Conservation (phyloP, 768 basidiomycete genomes). For the Roridomyces roridus region DNA sequence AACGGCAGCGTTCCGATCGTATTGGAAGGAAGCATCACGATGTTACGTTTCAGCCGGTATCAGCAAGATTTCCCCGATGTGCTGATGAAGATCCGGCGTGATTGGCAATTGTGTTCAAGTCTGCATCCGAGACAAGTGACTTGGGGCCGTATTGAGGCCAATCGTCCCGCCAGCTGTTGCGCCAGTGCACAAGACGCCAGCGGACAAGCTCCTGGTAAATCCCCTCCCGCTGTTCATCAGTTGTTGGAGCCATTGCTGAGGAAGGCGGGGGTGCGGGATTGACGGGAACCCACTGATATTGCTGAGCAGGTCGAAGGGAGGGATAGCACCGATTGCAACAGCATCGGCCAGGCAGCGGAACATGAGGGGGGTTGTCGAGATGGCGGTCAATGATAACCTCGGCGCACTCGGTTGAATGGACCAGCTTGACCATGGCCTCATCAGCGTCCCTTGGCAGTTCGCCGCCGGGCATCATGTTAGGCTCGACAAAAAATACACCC, state of each 20-base stretch:
- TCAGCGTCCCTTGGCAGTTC: background rate
- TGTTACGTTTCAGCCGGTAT: too few species aligned
- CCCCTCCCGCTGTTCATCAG: background rate
- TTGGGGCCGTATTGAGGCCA: constrained; percentile 21
- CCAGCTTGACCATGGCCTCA: constrained; percentile 4
- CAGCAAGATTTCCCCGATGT: too few species aligned
- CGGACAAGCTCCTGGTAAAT: background rate
- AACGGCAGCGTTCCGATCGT: too few species aligned
- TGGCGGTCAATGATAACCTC: constrained; percentile 20
- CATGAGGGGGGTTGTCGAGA: constrained; percentile 22
- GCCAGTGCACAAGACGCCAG: constrained; percentile 9
- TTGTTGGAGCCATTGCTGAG: background rate
- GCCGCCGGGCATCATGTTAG: background rate
- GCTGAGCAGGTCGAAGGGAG: background rate
- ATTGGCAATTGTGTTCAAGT: constrained; percentile 4
- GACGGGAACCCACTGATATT: background rate
- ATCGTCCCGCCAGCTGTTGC: background rate
- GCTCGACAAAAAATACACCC: constrained; percentile 10
- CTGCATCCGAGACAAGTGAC: constrained; percentile 8
- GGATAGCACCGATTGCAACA: constrained; percentile 21
- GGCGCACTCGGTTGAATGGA: constrained; percentile 4
- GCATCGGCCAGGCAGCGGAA: background rate
- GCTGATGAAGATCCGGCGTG: constrained; percentile 3
- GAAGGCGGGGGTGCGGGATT: too few species aligned
- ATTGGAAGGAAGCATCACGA: too few species aligned